Base-by-base conservation (phyloP, 2,329 filamentous ascomycete genomes). In the Conoideocrella luteorostrata region DNA sequence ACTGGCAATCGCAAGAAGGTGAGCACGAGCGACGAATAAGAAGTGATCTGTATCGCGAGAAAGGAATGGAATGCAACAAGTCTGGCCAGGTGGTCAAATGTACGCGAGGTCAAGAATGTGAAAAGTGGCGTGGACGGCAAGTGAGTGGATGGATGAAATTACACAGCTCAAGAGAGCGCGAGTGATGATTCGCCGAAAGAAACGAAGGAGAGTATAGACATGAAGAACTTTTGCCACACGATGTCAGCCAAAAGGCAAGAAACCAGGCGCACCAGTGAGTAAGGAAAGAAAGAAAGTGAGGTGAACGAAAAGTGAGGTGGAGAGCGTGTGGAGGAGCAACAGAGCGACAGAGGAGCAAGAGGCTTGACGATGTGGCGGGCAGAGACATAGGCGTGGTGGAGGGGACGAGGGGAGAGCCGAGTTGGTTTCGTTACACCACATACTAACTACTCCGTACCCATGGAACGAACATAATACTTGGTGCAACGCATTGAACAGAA, bases 51-150 rank as follows among this genome's bases (percentile, higher is more conserved):
- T 28, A 32, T 22, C 23, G 28, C 39, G 41, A 41, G 20, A 44
- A 44, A 22, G 41, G 41, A 44, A 47, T 44, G 37, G 24, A 44
- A 39, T 11, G 32, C 38, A 21, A 21, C 26, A 21, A 13, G 35
- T 12, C 22, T 17, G n/a, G 20, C 28, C 28, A 35, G 33, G 12
- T 23, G 23, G 38, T 26, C 33, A 20, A 22, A 18, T 37, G 39
- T 30, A 33, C 20, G 15, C 39, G 26, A 45, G 39, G 39, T 28
- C 33, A 38, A 45, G 33, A 45, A 45, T 41, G 43, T 41, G 34
- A 23, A 45, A 45, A 41, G 42, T 44, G 29, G 39, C 29, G 15
- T 24, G 34, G 21, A 36, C 34, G 20, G 13, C 26, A 7, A 44
- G 12, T 33, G 36, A 34, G 23, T 10, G 23, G 24, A 40, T 7